phyloP scores from a whole-genome alignment of 352 stramenopile species.

The Phytophthora ramorum region DNA sequence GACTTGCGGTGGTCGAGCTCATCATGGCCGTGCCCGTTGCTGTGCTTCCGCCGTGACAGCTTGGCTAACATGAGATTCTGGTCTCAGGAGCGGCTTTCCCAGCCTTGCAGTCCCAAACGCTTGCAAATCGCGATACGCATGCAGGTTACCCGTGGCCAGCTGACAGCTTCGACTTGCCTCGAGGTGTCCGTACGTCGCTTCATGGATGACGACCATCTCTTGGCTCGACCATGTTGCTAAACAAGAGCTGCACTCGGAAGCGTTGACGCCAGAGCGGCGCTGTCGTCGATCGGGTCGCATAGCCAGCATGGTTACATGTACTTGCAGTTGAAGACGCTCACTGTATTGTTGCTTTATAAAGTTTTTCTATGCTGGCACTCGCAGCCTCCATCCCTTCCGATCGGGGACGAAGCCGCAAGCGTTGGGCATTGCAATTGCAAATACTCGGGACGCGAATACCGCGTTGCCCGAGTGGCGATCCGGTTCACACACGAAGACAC shows the following conservation, averaged over 20 bases:
- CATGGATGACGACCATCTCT: slow-evolving; percentile 3
- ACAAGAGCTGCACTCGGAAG: slow-evolving; percentile 12
- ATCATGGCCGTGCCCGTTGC: slow-evolving; percentile 10
- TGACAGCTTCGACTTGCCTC: slow-evolving; percentile 25
- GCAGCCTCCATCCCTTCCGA: slow-evolving; percentile 14
- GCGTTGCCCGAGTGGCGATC: slow-evolving; percentile 26
- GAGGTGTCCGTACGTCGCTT: slow-evolving; percentile 21
- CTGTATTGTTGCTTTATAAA: slow-evolving; percentile 9
- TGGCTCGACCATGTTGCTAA: neutral
- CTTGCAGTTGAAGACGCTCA: slow-evolving; percentile 18
- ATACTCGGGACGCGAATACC: slow-evolving; percentile 21
- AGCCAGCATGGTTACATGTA: neutral
- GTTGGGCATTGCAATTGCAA: slow-evolving; percentile 12
- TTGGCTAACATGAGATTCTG: slow-evolving; percentile 34
- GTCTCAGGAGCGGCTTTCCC: slow-evolving; percentile 19
- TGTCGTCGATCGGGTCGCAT: neutral
- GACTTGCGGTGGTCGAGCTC: slow-evolving; percentile 23
- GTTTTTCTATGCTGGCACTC: slow-evolving; percentile 22
- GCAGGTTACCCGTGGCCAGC: slow-evolving; percentile 16
- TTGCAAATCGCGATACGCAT: slow-evolving; percentile 21
- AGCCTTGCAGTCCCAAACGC: neutral
- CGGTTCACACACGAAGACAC: slow-evolving; percentile 37
- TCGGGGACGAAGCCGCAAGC: slow-evolving; percentile 12
- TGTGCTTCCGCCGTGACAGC: slow-evolving; percentile 33
- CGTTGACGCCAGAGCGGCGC: slow-evolving; percentile 15